These are phyloP conservation scores for Gentiana macrophylla DNA, from an alignment of 257 asterid species.

Conservation along the genomic window DNA sequence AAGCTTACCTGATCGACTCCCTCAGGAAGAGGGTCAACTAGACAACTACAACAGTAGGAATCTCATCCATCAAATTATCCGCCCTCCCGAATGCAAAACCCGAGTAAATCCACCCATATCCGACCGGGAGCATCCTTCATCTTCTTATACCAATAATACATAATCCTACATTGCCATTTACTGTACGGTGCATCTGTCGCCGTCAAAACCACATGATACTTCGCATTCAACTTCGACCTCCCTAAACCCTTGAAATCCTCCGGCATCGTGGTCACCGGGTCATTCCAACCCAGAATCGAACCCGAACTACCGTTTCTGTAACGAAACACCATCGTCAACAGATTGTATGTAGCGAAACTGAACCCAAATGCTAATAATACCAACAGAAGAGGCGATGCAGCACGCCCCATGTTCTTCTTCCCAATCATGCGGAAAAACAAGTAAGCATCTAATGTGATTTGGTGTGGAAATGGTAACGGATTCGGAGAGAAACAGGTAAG, in stretches of 20 bases:
- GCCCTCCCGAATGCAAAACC: conserved; percentile 85
- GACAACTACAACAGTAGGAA: conserved; percentile 77
- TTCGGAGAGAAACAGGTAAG: too few relatives aligned
- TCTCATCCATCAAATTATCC: conserved; percentile 90
- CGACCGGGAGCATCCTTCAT: conserved; percentile 63
- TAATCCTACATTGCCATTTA: conserved; percentile 91
- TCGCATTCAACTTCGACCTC: conserved; percentile 26
- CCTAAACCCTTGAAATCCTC: conserved; percentile 13
- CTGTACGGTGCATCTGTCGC: conserved; percentile 87
- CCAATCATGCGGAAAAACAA: too few relatives aligned
- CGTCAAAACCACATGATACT: conserved; percentile 76
- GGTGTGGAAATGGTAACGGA: too few relatives aligned
- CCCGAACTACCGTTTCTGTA: conserved; percentile 13
- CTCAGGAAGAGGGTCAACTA: conserved; percentile 82
- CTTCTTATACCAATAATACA: conserved; percentile 94
- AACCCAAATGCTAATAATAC: conserved; percentile 63
- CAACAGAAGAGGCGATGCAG: conserved; percentile 55
- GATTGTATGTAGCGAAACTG: conserved; percentile 70
- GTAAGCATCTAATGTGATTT: too few relatives aligned
- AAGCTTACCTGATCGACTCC: conserved; percentile 82
- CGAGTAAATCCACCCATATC: conserved; percentile 97
- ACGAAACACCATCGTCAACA: conserved; percentile 64
- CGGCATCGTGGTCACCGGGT: too few relatives aligned
- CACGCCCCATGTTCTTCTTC: conserved; percentile 51
- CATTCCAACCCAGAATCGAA: too few relatives aligned